These are phyloP conservation scores for Colletotrichum incanum DNA, from an alignment of 2,329 filamentous ascomycete genomes.

Conservation along the genomic window DNA sequence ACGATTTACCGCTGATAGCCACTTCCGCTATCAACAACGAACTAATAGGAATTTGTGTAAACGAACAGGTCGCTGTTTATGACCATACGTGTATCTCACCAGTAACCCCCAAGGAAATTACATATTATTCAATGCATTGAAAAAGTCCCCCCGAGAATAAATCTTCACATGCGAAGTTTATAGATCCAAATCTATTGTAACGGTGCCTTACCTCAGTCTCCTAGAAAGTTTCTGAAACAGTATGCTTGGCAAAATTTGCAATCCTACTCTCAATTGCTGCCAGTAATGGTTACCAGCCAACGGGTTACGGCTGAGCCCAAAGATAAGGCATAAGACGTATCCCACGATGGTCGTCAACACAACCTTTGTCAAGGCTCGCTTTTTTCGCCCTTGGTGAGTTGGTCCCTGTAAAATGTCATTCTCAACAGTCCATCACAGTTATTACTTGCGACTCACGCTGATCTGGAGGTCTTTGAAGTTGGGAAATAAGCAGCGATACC, in stretches of 20 bases:
- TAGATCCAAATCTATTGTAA: rapidly evolving
- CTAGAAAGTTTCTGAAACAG: not conserved
- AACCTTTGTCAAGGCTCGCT: not conserved
- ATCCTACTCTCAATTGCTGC: not conserved
- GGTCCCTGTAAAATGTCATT: slow-evolving; percentile 1
- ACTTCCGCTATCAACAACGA: too few relatives aligned
- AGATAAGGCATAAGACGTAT: slow-evolving; percentile 3
- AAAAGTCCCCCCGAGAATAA: too few relatives aligned
- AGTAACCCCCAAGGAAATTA: too few relatives aligned
- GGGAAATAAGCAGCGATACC: slow-evolving; percentile 57
- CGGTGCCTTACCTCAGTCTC: not conserved
- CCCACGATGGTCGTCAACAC: not conserved
- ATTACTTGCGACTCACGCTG: slow-evolving; percentile 47
- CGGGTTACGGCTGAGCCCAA: not conserved
- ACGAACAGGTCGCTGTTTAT: too few relatives aligned
- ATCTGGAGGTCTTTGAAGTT: slow-evolving; percentile 52
- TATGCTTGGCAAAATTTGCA: not conserved
- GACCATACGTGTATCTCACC: too few relatives aligned
- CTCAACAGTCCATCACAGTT: not conserved
- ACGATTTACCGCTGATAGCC: too few relatives aligned
- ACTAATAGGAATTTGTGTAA: too few relatives aligned
- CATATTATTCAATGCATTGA: too few relatives aligned
- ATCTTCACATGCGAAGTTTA: not conserved
- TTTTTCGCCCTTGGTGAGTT: not conserved
- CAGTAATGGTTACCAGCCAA: not conserved